Evolutionary conservation across 352 stramenopile species (phyloP).

Genomic region (Globisporangium middletonii): DNA sequence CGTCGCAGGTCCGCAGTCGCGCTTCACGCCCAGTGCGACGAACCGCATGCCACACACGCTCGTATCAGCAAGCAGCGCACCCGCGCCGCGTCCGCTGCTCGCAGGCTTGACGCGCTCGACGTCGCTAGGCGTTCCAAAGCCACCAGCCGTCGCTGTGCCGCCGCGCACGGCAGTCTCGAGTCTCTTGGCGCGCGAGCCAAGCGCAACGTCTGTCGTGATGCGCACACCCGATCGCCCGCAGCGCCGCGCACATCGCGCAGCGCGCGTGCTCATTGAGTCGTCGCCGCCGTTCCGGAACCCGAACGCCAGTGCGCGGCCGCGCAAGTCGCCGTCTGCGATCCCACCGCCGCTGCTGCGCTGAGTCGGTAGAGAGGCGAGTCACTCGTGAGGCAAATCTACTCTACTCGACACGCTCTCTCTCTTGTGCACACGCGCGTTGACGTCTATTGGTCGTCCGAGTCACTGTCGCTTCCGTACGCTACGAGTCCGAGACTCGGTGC

Average conservation of each 20-base stretch:
- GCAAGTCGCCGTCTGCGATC: constrained; percentile 14
- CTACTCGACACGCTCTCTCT: no score
- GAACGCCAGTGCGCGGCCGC: constrained; percentile 17
- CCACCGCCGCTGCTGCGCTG: constrained; percentile 20
- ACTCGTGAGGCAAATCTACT: no score
- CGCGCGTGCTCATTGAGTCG: constrained; percentile 60
- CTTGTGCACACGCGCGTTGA: no score
- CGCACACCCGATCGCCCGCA: constrained; percentile 75
- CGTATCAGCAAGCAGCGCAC: neutral
- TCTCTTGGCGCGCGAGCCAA: constrained; percentile 9
- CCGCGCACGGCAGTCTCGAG: constrained; percentile 9
- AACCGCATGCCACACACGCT: constrained; percentile 8
- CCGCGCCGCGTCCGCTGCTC: neutral
- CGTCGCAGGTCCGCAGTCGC: constrained; percentile 13
- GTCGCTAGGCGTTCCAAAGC: neutral
- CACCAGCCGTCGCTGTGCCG: neutral
- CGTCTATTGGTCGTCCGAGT: constrained; percentile 21
- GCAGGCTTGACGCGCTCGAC: neutral
- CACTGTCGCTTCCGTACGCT: constrained; percentile 67
- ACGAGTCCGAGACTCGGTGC: constrained; percentile 31
- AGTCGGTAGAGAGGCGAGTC: neutral
- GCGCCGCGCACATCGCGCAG: constrained; percentile 27
- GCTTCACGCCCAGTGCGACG: constrained; percentile 12
- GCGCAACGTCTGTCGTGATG: constrained; percentile 41
- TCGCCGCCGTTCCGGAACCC: constrained; percentile 66